Evolutionary conservation across 2,329 filamentous ascomycete genomes (phyloP).

Genomic region (Xylaria polymorpha): DNA sequence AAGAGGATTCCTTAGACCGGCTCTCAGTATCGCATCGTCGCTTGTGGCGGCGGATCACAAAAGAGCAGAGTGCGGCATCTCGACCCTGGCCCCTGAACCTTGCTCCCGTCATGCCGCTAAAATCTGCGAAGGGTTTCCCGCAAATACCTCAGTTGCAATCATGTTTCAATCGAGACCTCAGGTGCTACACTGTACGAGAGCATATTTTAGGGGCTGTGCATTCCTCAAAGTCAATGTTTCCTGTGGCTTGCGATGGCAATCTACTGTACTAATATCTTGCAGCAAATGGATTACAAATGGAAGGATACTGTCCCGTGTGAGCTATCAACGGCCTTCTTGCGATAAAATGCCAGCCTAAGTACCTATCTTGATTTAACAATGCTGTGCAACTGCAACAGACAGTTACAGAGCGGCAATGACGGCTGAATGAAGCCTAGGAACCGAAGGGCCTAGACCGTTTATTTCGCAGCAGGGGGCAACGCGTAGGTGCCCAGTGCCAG

Average conservation of each 20-base stretch:
- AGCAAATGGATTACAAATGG: constrained; percentile 19
- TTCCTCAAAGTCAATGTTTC: constrained; percentile 18
- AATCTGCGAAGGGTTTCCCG: constrained; percentile 27
- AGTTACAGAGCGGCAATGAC: constrained; percentile 18
- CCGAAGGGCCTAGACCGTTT: constrained; percentile 20
- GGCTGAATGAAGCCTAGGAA: constrained; percentile 17
- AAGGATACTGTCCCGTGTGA: constrained; percentile 7
- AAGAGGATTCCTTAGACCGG: not conserved
- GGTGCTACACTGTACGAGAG: constrained; percentile 30
- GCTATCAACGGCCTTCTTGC: not conserved
- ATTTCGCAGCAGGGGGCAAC: constrained; percentile 11
- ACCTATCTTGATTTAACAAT: constrained; percentile 18
- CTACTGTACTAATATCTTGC: too few species aligned
- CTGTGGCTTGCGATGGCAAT: constrained; percentile 12
- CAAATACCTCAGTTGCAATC: constrained; percentile 39
- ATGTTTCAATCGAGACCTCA: constrained; percentile 29
- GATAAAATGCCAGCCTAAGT: not conserved
- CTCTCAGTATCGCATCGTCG: constrained; percentile 14
- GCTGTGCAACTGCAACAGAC: constrained; percentile 18
- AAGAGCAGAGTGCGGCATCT: constrained; percentile 23
- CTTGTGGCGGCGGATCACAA: constrained; percentile 32
- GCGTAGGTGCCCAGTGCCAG: constrained; percentile 15
- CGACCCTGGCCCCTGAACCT: constrained; percentile 31
- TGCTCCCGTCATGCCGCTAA: constrained; percentile 28
- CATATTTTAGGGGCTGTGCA: constrained; percentile 14